A percentile compares a stretch with the other conserved stretches of the same genome.
Conservation (phyloP, 139 green algal species). For the Chlorokybus atmophyticus region DNA sequence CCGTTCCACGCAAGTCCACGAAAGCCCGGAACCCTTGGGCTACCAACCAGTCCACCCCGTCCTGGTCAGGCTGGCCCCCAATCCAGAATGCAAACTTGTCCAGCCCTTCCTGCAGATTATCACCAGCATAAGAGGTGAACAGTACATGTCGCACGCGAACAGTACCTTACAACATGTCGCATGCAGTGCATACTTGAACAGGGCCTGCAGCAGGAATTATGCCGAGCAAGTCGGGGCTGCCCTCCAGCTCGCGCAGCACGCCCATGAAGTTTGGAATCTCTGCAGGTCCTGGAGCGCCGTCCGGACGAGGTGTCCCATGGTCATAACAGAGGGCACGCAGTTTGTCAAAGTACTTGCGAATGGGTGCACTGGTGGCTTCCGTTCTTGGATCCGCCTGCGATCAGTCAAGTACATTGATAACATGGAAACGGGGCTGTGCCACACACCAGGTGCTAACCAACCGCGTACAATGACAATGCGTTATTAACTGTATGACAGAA, state of each 20-base stretch:
- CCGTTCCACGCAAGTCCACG: conserved; percentile 12
- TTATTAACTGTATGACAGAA: neutral
- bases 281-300: conserved; percentile 6
- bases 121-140: neutral
- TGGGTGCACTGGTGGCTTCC: too few species aligned
- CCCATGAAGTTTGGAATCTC: conserved; percentile 23
- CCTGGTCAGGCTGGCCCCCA: conserved; percentile 12
- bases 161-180: neutral
- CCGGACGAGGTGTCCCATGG: conserved; percentile 8
- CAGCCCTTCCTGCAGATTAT: neutral
- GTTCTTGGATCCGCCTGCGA: conserved; percentile 4
- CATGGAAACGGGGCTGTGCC: conserved; percentile 6
- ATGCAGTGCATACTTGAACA: neutral
- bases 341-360: conserved; percentile 10
- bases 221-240: neutral
- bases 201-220: neutral
- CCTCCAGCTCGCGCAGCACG: neutral
- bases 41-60: conserved; percentile 22
- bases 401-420: neutral
- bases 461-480: neutral
- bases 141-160: neutral
- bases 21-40: conserved; percentile 12
- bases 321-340: conserved; percentile 19
- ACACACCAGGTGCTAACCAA: neutral
- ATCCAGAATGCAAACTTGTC: conserved; percentile 13